phyloP scores from a whole-genome alignment of 345 rosid genomes.

The Corchorus olitorius region DNA sequence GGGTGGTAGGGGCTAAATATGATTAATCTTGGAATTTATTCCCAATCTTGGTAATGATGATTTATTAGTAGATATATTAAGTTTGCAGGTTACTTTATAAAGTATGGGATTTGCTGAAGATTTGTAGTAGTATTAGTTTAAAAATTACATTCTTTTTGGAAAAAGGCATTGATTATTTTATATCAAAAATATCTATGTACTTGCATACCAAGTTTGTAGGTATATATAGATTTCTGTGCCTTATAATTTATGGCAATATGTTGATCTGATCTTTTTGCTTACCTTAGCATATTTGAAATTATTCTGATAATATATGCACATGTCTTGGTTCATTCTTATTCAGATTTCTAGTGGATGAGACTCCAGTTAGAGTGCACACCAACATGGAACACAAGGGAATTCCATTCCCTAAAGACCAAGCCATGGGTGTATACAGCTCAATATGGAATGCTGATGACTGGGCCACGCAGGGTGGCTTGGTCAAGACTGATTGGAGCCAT shows the following conservation, averaged over 20 bases:
- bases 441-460: constrained; percentile 99
- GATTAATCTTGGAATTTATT: background rate
- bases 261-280: background rate
- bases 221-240: constrained; percentile 10
- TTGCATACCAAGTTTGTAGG: background rate
- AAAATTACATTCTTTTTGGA: constrained; percentile 9
- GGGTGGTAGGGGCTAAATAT: background rate
- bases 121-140: background rate
- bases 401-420: constrained; percentile 88
- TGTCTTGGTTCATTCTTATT: background rate
- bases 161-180: background rate
- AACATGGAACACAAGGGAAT: constrained; percentile 89
- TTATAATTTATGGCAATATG: background rate
- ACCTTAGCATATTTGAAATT: background rate
- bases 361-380: constrained; percentile 73
- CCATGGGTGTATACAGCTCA: constrained; percentile 98
- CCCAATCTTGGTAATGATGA: background rate
- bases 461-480: constrained; percentile 97
- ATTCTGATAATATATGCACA: background rate
- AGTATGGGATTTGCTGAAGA: background rate
- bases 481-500: constrained; percentile 95
- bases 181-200: background rate
- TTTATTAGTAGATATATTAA: background rate
- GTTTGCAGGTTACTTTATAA: background rate
- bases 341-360: constrained; percentile 92